Conservation (phyloP, 2,329 filamentous ascomycete species). For the Ascochyta fabae region DNA sequence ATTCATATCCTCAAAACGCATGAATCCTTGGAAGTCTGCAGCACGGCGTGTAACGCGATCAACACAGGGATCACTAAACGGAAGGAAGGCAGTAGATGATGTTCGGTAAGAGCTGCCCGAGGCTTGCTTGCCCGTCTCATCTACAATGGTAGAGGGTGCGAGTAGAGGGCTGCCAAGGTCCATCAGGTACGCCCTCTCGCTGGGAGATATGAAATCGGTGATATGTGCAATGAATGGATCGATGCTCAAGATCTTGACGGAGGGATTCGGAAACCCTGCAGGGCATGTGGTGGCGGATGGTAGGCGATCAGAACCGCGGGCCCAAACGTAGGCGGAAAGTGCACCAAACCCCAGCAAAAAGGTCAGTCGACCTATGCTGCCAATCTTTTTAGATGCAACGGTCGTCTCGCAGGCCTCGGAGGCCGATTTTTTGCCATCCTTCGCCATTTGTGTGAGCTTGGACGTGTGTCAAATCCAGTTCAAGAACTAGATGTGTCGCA, state of each 20-base stretch:
- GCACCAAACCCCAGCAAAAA: background rate
- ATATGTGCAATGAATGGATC: constrained; percentile 6
- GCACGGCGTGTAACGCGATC: background rate
- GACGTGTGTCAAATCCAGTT: background rate
- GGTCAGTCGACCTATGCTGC: background rate
- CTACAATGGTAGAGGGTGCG: background rate
- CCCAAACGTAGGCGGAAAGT: background rate
- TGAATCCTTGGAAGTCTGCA: constrained; percentile 2
- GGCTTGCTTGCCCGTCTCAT: background rate
- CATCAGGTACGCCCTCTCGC: background rate
- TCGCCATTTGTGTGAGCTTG: background rate
- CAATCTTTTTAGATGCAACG: background rate
- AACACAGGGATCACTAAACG: background rate
- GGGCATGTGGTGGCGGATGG: background rate
- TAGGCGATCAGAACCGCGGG: background rate
- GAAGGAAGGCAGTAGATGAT: background rate
- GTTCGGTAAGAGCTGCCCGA: background rate
- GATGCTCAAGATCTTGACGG: constrained; percentile 1
- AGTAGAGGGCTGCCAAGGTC: background rate
- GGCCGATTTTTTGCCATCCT: background rate
- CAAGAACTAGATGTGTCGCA: background rate
- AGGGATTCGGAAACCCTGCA: background rate
- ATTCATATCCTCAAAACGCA: background rate
- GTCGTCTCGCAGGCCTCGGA: background rate
- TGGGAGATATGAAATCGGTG: background rate